A percentile compares a stretch with the other conserved stretches of the same genome.
Evolutionary conservation across 805 yeast genomes (phyloP).

Genomic region (Ogataea parapolymorpha): DNA sequence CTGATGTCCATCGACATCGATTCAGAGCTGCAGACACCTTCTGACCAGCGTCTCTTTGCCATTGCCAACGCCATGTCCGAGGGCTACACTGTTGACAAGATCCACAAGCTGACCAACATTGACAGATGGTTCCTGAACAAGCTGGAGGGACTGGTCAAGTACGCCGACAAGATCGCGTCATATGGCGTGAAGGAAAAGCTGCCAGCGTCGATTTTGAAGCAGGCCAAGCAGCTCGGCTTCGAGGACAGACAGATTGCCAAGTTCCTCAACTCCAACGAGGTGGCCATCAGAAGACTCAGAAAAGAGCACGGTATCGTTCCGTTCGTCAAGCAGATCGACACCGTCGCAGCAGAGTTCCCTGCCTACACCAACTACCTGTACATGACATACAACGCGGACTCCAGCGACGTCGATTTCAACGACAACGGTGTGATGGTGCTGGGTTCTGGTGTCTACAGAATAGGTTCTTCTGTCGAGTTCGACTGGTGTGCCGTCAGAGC

Average conservation of each 20-base stretch:
- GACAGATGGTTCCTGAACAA: constrained; percentile 97
- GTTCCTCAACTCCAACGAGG: constrained; percentile 84
- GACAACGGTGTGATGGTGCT: constrained; percentile 94
- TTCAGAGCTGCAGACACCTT: constrained; percentile 89
- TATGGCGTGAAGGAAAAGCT: constrained; percentile 57
- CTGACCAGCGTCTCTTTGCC: constrained; percentile 96
- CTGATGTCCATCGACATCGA: constrained; percentile 91
- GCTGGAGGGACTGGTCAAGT: constrained; percentile 68
- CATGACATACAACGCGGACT: constrained; percentile 89
- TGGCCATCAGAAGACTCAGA: constrained; percentile 86
- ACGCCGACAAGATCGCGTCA: constrained; percentile 58
- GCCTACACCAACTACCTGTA: constrained; percentile 92
- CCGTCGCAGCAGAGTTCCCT: constrained; percentile 99
- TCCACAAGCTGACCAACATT: constrained; percentile 86
- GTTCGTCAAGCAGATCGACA: constrained; percentile 94
- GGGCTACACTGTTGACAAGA: constrained; percentile 88
- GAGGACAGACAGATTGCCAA: constrained; percentile 96
- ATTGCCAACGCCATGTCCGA: constrained; percentile 89
- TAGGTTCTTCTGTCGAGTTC: constrained; percentile 97
- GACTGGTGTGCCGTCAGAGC: constrained; percentile 99
- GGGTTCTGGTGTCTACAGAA: constrained; percentile 98
- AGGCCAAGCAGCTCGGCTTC: constrained; percentile 95
- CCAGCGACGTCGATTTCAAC: constrained; percentile 81
- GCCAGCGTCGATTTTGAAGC: constrained; percentile 61
- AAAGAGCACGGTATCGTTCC: constrained; percentile 85